These are phyloP conservation scores for Ustilago vetiveriae DNA, from an alignment of 1,284 basidiomycete species.

Conservation along the genomic window DNA sequence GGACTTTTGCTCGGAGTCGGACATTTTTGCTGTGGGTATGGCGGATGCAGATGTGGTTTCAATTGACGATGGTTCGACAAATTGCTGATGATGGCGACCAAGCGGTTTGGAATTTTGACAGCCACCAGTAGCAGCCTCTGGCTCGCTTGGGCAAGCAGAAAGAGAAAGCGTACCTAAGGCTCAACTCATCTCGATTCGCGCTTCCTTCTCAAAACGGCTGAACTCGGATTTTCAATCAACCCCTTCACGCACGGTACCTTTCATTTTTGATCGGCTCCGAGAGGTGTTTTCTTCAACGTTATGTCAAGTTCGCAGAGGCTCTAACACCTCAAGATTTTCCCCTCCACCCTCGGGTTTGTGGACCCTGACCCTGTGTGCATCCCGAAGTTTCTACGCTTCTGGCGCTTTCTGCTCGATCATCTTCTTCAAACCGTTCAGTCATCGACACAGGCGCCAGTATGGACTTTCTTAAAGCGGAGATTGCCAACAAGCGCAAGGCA, in stretches of 20 bases:
- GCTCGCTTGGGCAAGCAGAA: not conserved
- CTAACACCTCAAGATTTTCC: conserved; percentile 9
- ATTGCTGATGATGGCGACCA: conserved; percentile 15
- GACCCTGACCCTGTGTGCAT: conserved; percentile 1
- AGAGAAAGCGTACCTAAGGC: conserved; percentile 9
- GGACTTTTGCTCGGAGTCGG: conserved; percentile 49
- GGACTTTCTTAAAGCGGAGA: conserved; percentile 87
- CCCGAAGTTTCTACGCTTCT: conserved; percentile 16
- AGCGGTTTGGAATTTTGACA: conserved; percentile 16
- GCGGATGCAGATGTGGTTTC: conserved; percentile 5
- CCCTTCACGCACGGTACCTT: conserved; percentile 20
- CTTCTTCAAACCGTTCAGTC: not conserved
- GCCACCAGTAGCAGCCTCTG: not conserved
- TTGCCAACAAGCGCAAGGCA: conserved; percentile 80
- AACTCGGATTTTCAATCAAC: conserved; percentile 23
- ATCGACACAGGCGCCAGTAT: conserved; percentile 68
- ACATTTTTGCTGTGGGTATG: conserved; percentile 21
- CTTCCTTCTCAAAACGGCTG: conserved; percentile 15
- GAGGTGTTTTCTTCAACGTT: not conserved
- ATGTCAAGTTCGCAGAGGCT: not conserved
- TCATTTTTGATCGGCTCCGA: conserved; percentile 18
- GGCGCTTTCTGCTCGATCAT: not conserved
- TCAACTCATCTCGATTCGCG: conserved; percentile 17
- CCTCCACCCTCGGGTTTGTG: conserved; percentile 13
- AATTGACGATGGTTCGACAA: not conserved